These are phyloP conservation scores for Bigelowiella natans DNA, from an alignment of 78 protist species.

Conservation along the genomic window DNA sequence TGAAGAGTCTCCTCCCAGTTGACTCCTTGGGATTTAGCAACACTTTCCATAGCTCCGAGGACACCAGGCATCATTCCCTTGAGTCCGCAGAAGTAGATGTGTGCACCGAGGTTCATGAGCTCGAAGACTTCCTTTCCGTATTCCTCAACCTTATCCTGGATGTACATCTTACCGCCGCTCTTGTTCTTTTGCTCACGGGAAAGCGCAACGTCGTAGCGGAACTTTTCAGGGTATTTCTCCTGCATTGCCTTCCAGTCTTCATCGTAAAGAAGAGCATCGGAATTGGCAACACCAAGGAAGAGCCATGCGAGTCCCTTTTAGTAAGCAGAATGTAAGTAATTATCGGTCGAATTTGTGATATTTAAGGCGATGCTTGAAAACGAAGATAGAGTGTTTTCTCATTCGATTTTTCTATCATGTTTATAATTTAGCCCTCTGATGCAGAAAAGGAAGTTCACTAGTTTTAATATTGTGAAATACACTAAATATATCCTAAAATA, in stretches of 20 bases:
- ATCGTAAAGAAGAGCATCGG: slow-evolving; percentile 35
- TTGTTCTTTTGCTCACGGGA: slow-evolving; percentile 28
- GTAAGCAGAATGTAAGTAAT: neutral
- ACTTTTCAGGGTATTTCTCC: slow-evolving; percentile 1
- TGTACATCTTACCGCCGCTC: slow-evolving; percentile 33
- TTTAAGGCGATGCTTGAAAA: too few relatives aligned
- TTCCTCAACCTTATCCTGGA: slow-evolving; percentile 31
- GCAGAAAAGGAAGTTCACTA: too few relatives aligned
- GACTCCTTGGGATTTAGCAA: neutral
- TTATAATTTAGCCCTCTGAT: too few relatives aligned
- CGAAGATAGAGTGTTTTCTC: too few relatives aligned
- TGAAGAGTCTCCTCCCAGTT: slow-evolving; percentile 17
- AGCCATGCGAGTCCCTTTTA: slow-evolving; percentile 35
- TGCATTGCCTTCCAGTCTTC: slow-evolving; percentile 23
- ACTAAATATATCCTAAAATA: too few relatives aligned
- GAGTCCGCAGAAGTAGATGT: slow-evolving; percentile 42
- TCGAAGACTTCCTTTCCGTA: slow-evolving; percentile 27
- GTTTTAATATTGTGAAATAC: too few relatives aligned
- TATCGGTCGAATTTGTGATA: neutral
- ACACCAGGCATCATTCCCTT: slow-evolving; percentile 44
- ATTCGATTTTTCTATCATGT: too few relatives aligned
- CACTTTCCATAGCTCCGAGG: slow-evolving; percentile 8
- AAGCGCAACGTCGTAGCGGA: slow-evolving; percentile 29
- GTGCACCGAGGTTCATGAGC: slow-evolving; percentile 26
- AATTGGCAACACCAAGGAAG: slow-evolving; percentile 39